phyloP scores from a whole-genome alignment of 257 asterid genomes.

The Avicennia marina region DNA sequence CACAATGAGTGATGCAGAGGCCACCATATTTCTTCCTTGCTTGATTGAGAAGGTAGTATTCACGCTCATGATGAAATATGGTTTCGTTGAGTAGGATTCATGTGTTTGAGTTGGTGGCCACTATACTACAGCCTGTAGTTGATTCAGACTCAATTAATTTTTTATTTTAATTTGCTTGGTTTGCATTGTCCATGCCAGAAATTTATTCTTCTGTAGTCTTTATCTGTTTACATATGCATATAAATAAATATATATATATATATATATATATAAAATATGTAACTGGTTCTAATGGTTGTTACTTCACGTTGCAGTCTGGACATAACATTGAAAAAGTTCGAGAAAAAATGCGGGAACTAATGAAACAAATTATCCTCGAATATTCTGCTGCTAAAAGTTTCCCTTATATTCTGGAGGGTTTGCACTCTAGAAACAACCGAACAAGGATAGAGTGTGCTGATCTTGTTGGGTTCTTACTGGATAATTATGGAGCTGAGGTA shows the following conservation, averaged over 20 bases:
- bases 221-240: too few species aligned
- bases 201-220: slow-evolving; percentile 7
- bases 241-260: too few species aligned
- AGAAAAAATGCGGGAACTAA: slow-evolving; percentile 89
- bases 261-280: too few species aligned
- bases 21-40: slow-evolving; percentile 93
- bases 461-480: slow-evolving; percentile 89
- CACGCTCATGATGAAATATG: not conserved
- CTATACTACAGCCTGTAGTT: not conserved
- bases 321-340: slow-evolving; percentile 93
- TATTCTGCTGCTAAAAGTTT: slow-evolving; percentile 88
- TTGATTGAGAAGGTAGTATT: slow-evolving; percentile 78
- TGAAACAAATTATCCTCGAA: slow-evolving; percentile 67
- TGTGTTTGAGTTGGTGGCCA: not conserved
- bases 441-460: slow-evolving; percentile 93
- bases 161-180: not conserved
- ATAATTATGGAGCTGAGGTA: slow-evolving; percentile 86
- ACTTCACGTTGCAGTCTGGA: slow-evolving; percentile 65
- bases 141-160: slow-evolving; percentile 4
- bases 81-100: too few species aligned
- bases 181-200: not conserved
- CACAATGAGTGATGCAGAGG: slow-evolving; percentile 91
- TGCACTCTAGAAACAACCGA: slow-evolving; percentile 92
- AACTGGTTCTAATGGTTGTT: slow-evolving; percentile 10
- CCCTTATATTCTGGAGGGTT: slow-evolving; percentile 90